These are phyloP conservation scores for Xylariaceae sp. DNA, from an alignment of 2,329 filamentous ascomycete species.

Conservation along the genomic window DNA sequence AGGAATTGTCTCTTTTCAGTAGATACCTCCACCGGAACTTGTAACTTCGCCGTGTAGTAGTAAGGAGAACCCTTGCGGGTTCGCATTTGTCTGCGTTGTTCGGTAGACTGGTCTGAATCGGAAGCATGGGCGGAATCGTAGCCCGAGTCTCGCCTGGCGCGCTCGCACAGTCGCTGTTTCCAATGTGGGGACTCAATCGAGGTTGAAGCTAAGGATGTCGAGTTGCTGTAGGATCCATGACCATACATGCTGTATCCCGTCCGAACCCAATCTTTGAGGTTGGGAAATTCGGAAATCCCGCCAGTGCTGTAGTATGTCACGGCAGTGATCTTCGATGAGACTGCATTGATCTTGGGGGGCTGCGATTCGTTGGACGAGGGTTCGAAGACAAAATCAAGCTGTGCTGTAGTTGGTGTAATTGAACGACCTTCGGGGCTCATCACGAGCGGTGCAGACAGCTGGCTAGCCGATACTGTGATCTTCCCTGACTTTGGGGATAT, in stretches of 20 bases:
- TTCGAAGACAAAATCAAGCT: slow-evolving; percentile 45
- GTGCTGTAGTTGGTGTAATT: slow-evolving; percentile 40
- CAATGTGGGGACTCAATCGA: slow-evolving; percentile 38
- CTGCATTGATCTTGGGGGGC: slow-evolving; percentile 46
- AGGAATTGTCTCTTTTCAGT: slow-evolving; percentile 46
- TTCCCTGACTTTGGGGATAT: slow-evolving; percentile 49
- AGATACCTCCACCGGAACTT: slow-evolving; percentile 48
- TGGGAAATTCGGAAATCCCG: slow-evolving; percentile 45
- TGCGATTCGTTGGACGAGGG: slow-evolving; percentile 39
- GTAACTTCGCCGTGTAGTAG: slow-evolving; percentile 40
- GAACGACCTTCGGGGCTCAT: slow-evolving; percentile 46
- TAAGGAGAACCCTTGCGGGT: slow-evolving; percentile 23
- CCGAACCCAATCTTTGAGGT: slow-evolving; percentile 43
- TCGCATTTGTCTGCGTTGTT: slow-evolving; percentile 6
- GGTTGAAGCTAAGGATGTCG: slow-evolving; percentile 38
- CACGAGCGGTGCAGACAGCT: slow-evolving; percentile 48
- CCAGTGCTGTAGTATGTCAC: slow-evolving; percentile 50
- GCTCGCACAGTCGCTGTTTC: slow-evolving; percentile 34
- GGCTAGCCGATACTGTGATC: slow-evolving; percentile 42
- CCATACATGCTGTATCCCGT: slow-evolving; percentile 38
- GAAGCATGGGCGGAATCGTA: slow-evolving; percentile 36
- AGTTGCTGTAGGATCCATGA: slow-evolving; percentile 44
- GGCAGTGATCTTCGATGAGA: slow-evolving; percentile 48
- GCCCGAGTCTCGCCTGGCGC: slow-evolving; percentile 48
- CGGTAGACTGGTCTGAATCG: slow-evolving; percentile 29